Evolutionary conservation across 805 yeast species (phyloP).

Genomic region (Komagataella kurtzmanii): DNA sequence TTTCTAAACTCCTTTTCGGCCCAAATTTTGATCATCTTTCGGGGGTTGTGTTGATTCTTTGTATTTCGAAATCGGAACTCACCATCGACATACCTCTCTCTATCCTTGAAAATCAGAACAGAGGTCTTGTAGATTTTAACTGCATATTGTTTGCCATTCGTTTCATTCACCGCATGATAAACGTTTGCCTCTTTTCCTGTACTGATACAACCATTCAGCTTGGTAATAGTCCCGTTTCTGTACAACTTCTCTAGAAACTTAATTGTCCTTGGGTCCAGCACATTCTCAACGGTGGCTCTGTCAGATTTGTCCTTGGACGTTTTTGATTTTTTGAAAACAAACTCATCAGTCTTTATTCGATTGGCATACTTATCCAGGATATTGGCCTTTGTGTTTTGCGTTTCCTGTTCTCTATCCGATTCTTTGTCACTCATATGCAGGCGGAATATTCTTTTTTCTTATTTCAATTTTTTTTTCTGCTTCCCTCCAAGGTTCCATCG

Average conservation of each 20-base stretch:
- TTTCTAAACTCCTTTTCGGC: slow-evolving; percentile 96
- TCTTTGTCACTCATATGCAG: not conserved
- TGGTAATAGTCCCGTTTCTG: slow-evolving; percentile 70
- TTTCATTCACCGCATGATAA: slow-evolving; percentile 56
- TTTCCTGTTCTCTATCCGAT: slow-evolving; percentile 1
- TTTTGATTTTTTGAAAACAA: slow-evolving; percentile 40
- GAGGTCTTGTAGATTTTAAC: slow-evolving; percentile 94
- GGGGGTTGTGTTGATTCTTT: slow-evolving; percentile 78
- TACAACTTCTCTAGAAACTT: slow-evolving; percentile 69
- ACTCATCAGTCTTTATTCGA: slow-evolving; percentile 50
- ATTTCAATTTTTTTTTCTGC: slow-evolving; percentile 2
- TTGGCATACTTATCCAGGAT: slow-evolving; percentile 51
- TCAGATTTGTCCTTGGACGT: slow-evolving; percentile 73
- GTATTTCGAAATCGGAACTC: slow-evolving; percentile 85
- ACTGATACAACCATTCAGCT: slow-evolving; percentile 85
- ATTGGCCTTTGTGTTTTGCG: slow-evolving; percentile 23
- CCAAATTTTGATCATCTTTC: slow-evolving; percentile 97
- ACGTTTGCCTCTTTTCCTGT: slow-evolving; percentile 99
- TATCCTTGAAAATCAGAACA: slow-evolving; percentile 88
- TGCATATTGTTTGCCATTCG: slow-evolving; percentile 50
- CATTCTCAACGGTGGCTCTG: slow-evolving; percentile 95
- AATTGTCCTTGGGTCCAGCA: slow-evolving; percentile 88
- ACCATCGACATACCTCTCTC: slow-evolving; percentile 93
- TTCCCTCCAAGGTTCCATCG: slow-evolving; percentile 7
- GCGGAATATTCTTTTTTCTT: not conserved